Base-by-base conservation (phyloP, 164 flowering plant genomes). In the Umbellularia californica region DNA sequence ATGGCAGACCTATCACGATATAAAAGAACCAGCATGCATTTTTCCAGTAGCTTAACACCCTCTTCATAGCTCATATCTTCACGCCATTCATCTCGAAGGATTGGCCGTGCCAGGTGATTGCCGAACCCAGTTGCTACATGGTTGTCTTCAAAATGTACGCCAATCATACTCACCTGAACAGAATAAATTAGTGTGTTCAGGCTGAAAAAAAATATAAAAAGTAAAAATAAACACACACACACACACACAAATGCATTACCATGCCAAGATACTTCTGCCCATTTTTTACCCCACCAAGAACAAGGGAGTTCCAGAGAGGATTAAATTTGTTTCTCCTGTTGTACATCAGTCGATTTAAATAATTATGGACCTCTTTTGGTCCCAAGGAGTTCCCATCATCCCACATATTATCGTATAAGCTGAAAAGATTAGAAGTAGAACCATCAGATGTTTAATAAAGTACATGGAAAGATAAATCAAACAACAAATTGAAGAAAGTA, bases 121-220 rank as follows among this genome's bases (percentile, higher is more conserved):
- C 98, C 98, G 76, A 92, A 95, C 25, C 98, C 97, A 76, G 98
- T 92, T n/a, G 98, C 97, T 9, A 91, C 86, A 84, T 91, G 97
- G 67, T 88, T 70, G 76, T 92, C 98, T 85, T 90, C 92, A 81
- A 81, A 95, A 80, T 90, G 91, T 10, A 93, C 98, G 65, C 99
- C 99, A 41, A 95, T 91, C 97, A 93, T 92, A 64, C 80, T 88
- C 20, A 95, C 99, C 99, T 93, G 81, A 1, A 81, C 24, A 47
- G 17, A 33, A 2, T 41, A 15, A 19, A 23, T 20, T 33, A 41
- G 47, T 41, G 9, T 6, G 10, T 6, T 41, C 11, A 0, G 2
- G 47, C 47, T 13, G 58, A 51, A 24, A 47, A 62, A 19, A 33
- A 72, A 60, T 65, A 25, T 41, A 41, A 41, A 5, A 58, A 58